Percentiles rank a stretch among this genome's conserved stretches.
phyloP scores from a whole-genome alignment of 2,329 filamentous ascomycete genomes.

The Aspergillus ruber region DNA sequence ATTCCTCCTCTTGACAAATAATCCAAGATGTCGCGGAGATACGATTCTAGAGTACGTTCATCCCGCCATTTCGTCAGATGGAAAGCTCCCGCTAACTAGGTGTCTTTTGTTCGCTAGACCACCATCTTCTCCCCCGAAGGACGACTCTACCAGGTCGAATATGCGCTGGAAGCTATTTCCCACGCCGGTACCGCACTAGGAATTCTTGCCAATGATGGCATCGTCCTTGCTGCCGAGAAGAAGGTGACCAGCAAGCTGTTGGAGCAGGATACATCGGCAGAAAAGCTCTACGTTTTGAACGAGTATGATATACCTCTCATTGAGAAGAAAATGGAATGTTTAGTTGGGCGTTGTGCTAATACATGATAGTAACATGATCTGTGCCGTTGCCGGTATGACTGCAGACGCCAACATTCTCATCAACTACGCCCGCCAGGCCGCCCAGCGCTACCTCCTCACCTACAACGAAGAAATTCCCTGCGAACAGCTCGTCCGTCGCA shows the following conservation, averaged over 20 bases:
- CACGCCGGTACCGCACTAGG: constrained; percentile 95
- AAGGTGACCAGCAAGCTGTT: constrained; percentile 99
- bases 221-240: constrained; percentile 93
- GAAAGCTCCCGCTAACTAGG: constrained; percentile 30
- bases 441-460: constrained; percentile 94
- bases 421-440: constrained; percentile 96
- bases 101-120: constrained; percentile 54
- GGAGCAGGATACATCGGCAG: constrained; percentile 97
- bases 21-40: constrained; percentile 81
- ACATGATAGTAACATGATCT: constrained; percentile 88
- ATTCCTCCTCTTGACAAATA: constrained; percentile 2
- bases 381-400: constrained; percentile 97
- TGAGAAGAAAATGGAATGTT: not conserved
- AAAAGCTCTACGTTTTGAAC: constrained; percentile 99
- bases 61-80: constrained; percentile 14
- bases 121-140: constrained; percentile 99
- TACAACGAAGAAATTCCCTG: constrained; percentile 99
- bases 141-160: constrained; percentile 97
- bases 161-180: constrained; percentile 96
- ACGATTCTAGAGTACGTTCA: constrained; percentile 81
- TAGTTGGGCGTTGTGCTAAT: constrained; percentile 11
- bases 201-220: constrained; percentile 95
- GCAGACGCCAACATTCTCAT: constrained; percentile 99
- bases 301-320: constrained; percentile 56
- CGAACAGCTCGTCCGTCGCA: constrained; percentile 91